Base-by-base conservation (phyloP, 768 basidiomycete species). In the Clitopilus passeckerianus region DNA sequence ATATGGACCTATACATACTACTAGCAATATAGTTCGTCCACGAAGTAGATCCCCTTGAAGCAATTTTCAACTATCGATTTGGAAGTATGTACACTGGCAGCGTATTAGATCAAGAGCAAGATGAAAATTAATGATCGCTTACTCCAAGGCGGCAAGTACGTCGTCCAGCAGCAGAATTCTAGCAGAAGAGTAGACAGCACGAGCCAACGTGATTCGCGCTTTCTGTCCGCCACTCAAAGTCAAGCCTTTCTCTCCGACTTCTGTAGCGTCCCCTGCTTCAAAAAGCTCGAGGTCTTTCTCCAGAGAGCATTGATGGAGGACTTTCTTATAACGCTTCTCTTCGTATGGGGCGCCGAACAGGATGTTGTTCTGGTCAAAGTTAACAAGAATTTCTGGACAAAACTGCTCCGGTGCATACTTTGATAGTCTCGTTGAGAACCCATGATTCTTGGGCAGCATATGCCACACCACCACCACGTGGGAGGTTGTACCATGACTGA, bases 371-470 rank as follows among this genome's bases (percentile, higher is more conserved):
- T 83, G 63, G 12, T 33, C 8, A 23, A 20, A n/a, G 33, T 46
- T 20, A 9, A 1, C 23, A 12, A 20, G 57, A 9, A 27, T 16
- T 18, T 22, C 12, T 37, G 16, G 27, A 10, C 18, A 22, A 27
- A 14, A 16, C 27, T 20, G 22, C 33, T 22, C 6, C 1, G 7
- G 1, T 20, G 41, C 46, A 22, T 30, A 85, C 86, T 68, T 74
- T 77, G 56, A 91, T 89, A 0, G 89, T 91, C 60, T 88, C 89
- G 63, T 91, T 93, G 69, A 87, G 83, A 1, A 93, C 86, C 91
- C 91, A 95, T 4, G 89, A 85, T 67, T 93, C 90, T 68, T 95
- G 92, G 2, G 88, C 87, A 6, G 88, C 88, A 67, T 90, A 93
- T 1, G 90, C 86, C 37, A 95, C 80, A 5, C 91, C 90, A 0